phyloP scores from a whole-genome alignment of 192 early-diverging fungal genomes.

The Neocallimastix lanati region DNA sequence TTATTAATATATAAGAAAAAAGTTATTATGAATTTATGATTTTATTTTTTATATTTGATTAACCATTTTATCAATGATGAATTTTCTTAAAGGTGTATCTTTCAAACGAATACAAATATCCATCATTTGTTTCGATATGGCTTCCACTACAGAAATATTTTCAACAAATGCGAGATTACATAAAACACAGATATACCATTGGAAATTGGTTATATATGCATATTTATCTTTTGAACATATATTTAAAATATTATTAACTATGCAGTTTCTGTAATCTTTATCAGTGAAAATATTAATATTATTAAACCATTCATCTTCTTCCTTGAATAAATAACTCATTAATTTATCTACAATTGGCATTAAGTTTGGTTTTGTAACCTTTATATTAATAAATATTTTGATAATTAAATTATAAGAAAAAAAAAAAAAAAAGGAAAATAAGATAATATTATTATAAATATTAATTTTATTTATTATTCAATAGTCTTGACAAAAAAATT shows the following conservation, averaged over 20 bases:
- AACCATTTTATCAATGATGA: conserved; percentile 58
- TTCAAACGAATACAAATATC: conserved; percentile 80
- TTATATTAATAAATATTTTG: neutral
- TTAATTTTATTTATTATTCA: neutral
- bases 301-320: neutral
- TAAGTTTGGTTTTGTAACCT: neutral
- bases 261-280: conserved; percentile 54
- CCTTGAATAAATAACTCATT: neutral
- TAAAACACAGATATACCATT: conserved; percentile 83
- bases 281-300: neutral
- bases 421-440: neutral
- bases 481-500: no score
- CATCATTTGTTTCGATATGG: conserved; percentile 57
- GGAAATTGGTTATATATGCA: conserved; percentile 69
- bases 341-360: neutral
- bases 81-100: conserved; percentile 45
- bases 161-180: conserved; percentile 56
- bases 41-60: no score
- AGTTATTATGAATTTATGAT: no score
- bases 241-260: conserved; percentile 59
- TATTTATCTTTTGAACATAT: conserved; percentile 77
- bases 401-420: neutral
- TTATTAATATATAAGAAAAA: no score
- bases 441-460: neutral
- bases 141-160: conserved; percentile 53